Percentiles rank a stretch among this genome's conserved stretches.
Conservation (phyloP, 345 rosid species). For the Corymbia maculata region DNA sequence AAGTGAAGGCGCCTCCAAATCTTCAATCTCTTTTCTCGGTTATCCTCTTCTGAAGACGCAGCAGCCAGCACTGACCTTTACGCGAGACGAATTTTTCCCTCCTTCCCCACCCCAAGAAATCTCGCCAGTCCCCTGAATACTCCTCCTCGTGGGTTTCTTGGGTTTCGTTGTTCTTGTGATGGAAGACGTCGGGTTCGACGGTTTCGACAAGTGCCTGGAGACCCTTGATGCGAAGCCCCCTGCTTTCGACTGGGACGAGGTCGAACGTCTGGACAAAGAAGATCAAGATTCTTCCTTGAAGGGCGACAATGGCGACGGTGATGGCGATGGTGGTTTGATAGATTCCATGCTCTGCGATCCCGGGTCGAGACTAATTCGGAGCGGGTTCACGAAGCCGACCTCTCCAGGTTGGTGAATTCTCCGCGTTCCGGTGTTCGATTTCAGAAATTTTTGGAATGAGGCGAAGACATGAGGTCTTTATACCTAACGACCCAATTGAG, state of each 20-base stretch:
- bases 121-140: neutral
- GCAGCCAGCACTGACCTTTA: neutral
- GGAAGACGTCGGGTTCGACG: neutral
- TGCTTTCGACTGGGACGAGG: constrained; percentile 18
- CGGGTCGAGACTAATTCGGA: constrained; percentile 40
- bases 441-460: neutral
- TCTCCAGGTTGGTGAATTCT: constrained; percentile 30
- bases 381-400: constrained; percentile 43
- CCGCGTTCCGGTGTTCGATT: neutral
- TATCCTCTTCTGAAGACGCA: neutral
- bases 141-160: neutral
- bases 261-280: constrained; percentile 17
- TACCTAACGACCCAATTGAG: neutral
- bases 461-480: neutral
- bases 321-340: constrained; percentile 15
- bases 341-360: constrained; percentile 79
- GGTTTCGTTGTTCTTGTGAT: neutral
- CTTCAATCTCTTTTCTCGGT: neutral
- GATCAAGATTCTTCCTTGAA: constrained; percentile 19
- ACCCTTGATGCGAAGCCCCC: neutral
- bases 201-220: neutral
- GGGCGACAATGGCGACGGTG: constrained; percentile 20
- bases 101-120: neutral
- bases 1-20: neutral
- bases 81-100: neutral